phyloP scores from a whole-genome alignment of 108 stramenopile genomes.

The Chaetoceros muelleri region DNA sequence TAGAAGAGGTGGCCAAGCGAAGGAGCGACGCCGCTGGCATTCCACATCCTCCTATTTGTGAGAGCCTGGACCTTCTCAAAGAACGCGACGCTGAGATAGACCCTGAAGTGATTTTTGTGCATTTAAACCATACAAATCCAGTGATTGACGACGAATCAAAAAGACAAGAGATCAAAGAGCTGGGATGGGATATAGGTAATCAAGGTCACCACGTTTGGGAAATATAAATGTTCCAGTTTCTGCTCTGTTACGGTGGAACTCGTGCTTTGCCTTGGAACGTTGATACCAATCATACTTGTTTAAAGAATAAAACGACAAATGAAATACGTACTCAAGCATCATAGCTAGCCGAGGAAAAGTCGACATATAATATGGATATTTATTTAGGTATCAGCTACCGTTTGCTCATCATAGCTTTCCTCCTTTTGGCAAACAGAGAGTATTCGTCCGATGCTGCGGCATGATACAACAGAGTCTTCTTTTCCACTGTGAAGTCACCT shows the following conservation, averaged over 20 bases:
- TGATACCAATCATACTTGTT: too few species aligned
- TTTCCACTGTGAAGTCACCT: slow-evolving; percentile 73
- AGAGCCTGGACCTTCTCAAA: not conserved
- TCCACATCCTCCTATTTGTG: not conserved
- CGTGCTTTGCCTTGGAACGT: too few species aligned
- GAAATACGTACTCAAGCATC: too few species aligned
- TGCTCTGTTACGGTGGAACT: too few species aligned
- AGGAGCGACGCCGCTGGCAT: not conserved
- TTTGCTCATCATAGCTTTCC: slow-evolving; percentile 2
- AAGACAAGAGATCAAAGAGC: not conserved
- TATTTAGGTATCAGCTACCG: too few species aligned
- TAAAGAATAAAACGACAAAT: too few species aligned
- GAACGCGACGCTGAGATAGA: not conserved
- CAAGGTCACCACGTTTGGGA: too few species aligned
- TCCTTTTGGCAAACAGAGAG: slow-evolving; percentile 50
- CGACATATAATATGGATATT: too few species aligned
- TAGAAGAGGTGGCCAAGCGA: not conserved
- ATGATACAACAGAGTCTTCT: slow-evolving; percentile 76
- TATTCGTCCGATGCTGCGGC: slow-evolving; percentile 82
- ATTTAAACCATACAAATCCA: not conserved
- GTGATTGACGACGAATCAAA: not conserved
- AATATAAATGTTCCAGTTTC: too few species aligned
- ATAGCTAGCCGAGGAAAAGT: too few species aligned
- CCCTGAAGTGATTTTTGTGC: not conserved
- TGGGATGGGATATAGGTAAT: not conserved